Evolutionary conservation across 768 basidiomycete genomes (phyloP).

Genomic region (Pisolithus marmoratus): DNA sequence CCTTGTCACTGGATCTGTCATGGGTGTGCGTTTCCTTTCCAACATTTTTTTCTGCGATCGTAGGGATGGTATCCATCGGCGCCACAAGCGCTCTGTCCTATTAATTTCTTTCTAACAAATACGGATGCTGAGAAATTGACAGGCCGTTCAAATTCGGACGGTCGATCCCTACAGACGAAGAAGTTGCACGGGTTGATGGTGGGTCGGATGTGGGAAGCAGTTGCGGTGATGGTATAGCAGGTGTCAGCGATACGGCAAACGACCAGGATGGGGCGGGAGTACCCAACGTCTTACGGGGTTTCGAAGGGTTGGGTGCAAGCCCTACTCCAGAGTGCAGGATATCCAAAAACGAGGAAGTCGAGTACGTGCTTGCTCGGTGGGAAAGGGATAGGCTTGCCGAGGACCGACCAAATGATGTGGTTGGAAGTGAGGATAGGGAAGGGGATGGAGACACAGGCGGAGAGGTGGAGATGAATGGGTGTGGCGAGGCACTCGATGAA

Average conservation of each 20-base stretch:
- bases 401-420: background rate
- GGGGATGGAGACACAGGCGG: background rate
- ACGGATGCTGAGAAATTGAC: background rate
- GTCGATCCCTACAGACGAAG: constrained; percentile 27
- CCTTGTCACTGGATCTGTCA: background rate
- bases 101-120: background rate
- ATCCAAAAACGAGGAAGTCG: constrained; percentile 7
- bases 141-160: constrained; percentile 46
- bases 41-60: background rate
- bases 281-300: constrained; percentile 11
- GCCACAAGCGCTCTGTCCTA: no score
- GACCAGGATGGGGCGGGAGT: background rate
- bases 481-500: background rate
- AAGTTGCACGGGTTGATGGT: constrained; percentile 17
- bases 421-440: background rate
- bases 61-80: no score
- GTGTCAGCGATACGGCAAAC: constrained; percentile 13
- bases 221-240: constrained; percentile 9
- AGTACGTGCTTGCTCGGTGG: constrained; percentile 20
- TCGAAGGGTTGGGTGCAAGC: constrained; percentile 21
- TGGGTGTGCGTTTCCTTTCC: background rate
- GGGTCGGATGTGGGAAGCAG: constrained; percentile 3
- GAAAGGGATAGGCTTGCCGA: constrained; percentile 15
- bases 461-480: background rate
- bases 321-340: constrained; percentile 14